These are phyloP conservation scores for Trapa incisa DNA, from an alignment of 345 rosid genomes.

Conservation along the genomic window DNA sequence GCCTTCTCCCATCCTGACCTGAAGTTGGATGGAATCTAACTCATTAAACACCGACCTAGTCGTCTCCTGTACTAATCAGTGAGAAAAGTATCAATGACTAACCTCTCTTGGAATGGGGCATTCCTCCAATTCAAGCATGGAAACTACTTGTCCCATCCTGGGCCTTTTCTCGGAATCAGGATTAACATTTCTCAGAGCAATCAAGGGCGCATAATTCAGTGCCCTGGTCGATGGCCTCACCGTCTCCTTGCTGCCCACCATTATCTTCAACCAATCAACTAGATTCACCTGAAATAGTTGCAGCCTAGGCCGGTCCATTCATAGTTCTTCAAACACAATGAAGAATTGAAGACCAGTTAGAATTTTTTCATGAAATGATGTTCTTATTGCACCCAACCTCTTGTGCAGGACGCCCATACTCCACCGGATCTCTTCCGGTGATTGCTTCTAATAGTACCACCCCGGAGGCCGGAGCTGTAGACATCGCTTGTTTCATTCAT, in stretches of 20 bases:
- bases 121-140: conserved; percentile 96
- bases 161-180: conserved; percentile 88
- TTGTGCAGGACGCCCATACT: conserved; percentile 70
- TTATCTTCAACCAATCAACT: conserved; percentile 98
- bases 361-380: too few species aligned
- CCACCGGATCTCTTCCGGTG: conserved; percentile 95
- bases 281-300: conserved; percentile 58
- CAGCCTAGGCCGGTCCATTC: background rate
- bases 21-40: background rate
- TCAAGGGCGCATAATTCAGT: conserved; percentile 73
- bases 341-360: too few species aligned
- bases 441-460: conserved; percentile 84
- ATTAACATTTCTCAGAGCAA: conserved; percentile 92
- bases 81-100: conserved; percentile 4
- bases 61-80: background rate
- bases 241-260: conserved; percentile 86
- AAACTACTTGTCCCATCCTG: conserved; percentile 93
- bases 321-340: background rate
- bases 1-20: conserved; percentile 60
- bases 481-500: conserved; percentile 87
- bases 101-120: conserved; percentile 97
- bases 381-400: conserved; percentile 37
- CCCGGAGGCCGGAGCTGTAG: conserved; percentile 58
- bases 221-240: conserved; percentile 79
- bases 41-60: too few species aligned